A percentile compares a stretch with the other conserved stretches of the same genome.
phyloP scores from a whole-genome alignment of 768 basidiomycete species.

The Chalciporus chontae region DNA sequence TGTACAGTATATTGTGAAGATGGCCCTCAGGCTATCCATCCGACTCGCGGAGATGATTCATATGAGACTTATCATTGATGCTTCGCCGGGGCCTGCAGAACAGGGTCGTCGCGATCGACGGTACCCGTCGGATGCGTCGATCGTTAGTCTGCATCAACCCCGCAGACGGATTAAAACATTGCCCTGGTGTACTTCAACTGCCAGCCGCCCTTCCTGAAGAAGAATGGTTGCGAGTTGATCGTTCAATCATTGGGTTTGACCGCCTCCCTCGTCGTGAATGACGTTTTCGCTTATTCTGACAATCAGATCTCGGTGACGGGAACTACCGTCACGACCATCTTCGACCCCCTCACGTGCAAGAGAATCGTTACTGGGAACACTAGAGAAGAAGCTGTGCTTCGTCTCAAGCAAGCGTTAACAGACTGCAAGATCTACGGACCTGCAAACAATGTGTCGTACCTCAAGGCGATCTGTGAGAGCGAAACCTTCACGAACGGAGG shows the following conservation, averaged over 20 bases:
- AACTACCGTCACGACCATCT: slow-evolving; percentile 47
- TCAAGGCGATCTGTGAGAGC: slow-evolving; percentile 42
- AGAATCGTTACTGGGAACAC: slow-evolving; percentile 48
- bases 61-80: no score
- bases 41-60: no score
- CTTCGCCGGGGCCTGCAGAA: no score
- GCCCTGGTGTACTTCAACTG: slow-evolving; percentile 58
- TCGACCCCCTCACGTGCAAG: slow-evolving; percentile 60
- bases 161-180: slow-evolving; percentile 50
- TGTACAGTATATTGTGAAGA: no score
- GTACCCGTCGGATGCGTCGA: no score
- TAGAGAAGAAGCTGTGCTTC: slow-evolving; percentile 42
- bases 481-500: slow-evolving; percentile 39
- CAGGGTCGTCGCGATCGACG: no score
- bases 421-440: slow-evolving; percentile 50
- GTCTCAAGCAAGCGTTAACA: slow-evolving; percentile 39
- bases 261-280: slow-evolving; percentile 1
- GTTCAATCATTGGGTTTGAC: slow-evolving; percentile 51
- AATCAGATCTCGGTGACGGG: slow-evolving; percentile 47
- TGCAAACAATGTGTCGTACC: slow-evolving; percentile 55
- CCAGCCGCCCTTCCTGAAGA: slow-evolving; percentile 41
- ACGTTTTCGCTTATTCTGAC: not conserved
- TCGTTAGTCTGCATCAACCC: no score
- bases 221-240: slow-evolving; percentile 60
- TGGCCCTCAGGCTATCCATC: no score